Conservation (phyloP, 83 land plant species). For the Diphasiastrum complanatum region DNA sequence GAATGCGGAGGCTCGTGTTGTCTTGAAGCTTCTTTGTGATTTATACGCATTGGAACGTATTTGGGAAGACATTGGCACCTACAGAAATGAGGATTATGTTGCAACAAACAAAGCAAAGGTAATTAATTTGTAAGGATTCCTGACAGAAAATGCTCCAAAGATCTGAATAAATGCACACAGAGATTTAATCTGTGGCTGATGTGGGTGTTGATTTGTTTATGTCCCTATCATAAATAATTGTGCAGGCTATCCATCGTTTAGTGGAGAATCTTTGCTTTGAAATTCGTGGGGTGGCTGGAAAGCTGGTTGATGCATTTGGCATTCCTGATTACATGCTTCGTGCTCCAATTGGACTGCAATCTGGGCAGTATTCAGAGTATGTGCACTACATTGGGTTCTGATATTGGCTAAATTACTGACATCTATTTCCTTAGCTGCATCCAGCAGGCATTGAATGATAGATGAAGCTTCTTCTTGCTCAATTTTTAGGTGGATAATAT, state of each 20-base stretch:
- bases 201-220: not conserved
- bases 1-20: constrained; percentile 48
- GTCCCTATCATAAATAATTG: not conserved
- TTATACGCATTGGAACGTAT: constrained; percentile 93
- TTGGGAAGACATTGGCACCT: constrained; percentile 96
- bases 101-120: constrained; percentile 99
- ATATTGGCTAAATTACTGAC: no score
- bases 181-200: no score
- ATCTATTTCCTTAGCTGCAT: no score
- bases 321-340: constrained; percentile 70
- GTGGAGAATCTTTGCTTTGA: constrained; percentile 76
- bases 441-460: no score
- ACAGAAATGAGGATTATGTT: constrained; percentile 86
- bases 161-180: no score
- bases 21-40: constrained; percentile 83
- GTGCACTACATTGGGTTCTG: constrained; percentile 76
- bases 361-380: constrained; percentile 74
- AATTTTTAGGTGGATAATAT: no score
- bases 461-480: no score
- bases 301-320: constrained; percentile 80
- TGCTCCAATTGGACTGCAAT: constrained; percentile 81
- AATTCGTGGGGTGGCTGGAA: constrained; percentile 59
- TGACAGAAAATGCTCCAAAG: no score
- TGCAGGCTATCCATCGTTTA: constrained; percentile 87
- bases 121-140: no score